Evolutionary conservation across 1,284 basidiomycete genomes (phyloP).

Genomic region (Tilletiaria anomala): DNA sequence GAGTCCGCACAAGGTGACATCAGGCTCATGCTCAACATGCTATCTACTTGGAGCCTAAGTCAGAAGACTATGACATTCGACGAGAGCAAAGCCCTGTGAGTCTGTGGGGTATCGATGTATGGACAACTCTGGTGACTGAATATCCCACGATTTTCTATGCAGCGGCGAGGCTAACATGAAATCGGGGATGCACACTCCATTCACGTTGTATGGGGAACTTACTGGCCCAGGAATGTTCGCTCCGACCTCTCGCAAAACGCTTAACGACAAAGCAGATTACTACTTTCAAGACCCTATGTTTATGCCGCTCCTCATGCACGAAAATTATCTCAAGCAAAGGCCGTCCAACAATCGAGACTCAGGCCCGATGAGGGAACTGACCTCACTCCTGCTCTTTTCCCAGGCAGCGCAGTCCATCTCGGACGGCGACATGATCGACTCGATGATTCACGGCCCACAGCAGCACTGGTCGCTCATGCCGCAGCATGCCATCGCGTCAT

Average conservation of each 20-base stretch:
- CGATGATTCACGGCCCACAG: slow-evolving; percentile 68
- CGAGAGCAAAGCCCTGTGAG: slow-evolving; percentile 67
- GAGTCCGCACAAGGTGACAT: slow-evolving; percentile 82
- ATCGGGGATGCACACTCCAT: slow-evolving; percentile 51
- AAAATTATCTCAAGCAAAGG: slow-evolving; percentile 53
- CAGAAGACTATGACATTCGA: slow-evolving; percentile 42
- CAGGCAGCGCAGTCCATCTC: slow-evolving; percentile 79
- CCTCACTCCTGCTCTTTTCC: slow-evolving; percentile 56
- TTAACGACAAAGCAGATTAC: slow-evolving; percentile 83
- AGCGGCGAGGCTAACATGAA: slow-evolving; percentile 78
- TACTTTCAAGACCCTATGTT: slow-evolving; percentile 94
- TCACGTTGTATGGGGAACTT: slow-evolving; percentile 49
- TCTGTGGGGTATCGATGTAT: not conserved
- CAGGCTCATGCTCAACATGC: slow-evolving; percentile 90
- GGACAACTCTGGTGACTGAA: slow-evolving; percentile 3
- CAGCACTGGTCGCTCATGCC: slow-evolving; percentile 96
- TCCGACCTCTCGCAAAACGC: slow-evolving; percentile 59
- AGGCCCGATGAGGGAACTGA: slow-evolving; percentile 45
- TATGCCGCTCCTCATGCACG: slow-evolving; percentile 86
- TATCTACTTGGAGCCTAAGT: slow-evolving; percentile 69
- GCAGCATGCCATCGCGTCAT: slow-evolving; percentile 75
- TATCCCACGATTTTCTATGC: not conserved
- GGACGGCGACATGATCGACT: slow-evolving; percentile 86
- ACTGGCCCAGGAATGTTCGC: slow-evolving; percentile 81
- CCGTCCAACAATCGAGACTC: slow-evolving; percentile 41